Evolutionary conservation across 2,329 filamentous ascomycete species (phyloP), one percentile per base, ranked within the genome.

Genomic region (Penicillium occitanis): DNA sequence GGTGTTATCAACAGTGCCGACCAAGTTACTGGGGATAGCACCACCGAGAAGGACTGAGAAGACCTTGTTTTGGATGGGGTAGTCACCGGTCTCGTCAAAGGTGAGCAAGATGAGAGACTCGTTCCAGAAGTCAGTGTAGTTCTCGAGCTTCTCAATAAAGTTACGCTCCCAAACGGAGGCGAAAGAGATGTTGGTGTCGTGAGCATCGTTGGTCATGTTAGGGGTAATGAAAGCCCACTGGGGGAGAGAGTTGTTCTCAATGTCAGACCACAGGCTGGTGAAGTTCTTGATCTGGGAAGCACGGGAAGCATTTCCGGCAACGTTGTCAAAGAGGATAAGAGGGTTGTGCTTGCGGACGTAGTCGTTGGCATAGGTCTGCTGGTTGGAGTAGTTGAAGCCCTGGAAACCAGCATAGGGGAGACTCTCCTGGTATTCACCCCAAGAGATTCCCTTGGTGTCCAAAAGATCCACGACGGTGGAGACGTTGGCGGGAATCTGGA

Each of bases 291-390:
- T 89, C 74, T 87, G 84, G 5, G 85, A 83, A 1, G 91, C 81
- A 30, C 90, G 88, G 22, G 86, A 82, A 33, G 82, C 76, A 60
- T 83, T 84, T 62, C 83, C 80, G 66, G 88, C 84, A 61, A 91
- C 83, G 42, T 85, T 86, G 74, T 92, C 85, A 78, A 87, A 91
- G 64, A 90, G 81, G 65, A 93, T 80, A 78, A 58, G 86, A 81
- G 78, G 77, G 68, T 93, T 92, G 80, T 95, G 91, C 80, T 95
- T 94, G 73, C 92, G 88, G 7, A 94, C 91, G 74, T 95, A 95
- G 79, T 90, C 87, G 72, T 93, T 91, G 59, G 85, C 83, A 35
- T 86, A 85, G 2, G 85, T 91, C 70, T 86, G 68, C 69, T 87
- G 87, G 77, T 92, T 92, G 65, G 86, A 82, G 75, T 82, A 91